These are phyloP conservation scores for Bretziella fagacearum DNA, from an alignment of 2,329 filamentous ascomycete genomes.

Conservation along the genomic window DNA sequence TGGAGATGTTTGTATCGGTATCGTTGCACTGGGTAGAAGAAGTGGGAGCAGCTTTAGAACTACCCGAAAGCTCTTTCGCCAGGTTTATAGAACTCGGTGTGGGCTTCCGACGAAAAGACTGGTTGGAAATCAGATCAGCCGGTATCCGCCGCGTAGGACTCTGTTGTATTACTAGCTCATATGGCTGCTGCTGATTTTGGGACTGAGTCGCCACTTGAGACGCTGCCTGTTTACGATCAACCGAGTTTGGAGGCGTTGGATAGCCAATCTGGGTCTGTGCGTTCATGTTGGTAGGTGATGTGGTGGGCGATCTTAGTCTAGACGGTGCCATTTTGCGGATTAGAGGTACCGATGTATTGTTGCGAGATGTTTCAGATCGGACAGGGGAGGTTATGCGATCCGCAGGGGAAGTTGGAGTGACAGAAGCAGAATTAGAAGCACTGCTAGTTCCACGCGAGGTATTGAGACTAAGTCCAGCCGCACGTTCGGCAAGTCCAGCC, in stretches of 20 bases:
- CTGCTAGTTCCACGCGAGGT: background rate
- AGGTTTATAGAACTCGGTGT: constrained; percentile 20
- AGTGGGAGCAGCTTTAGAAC: background rate
- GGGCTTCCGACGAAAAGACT: constrained; percentile 31
- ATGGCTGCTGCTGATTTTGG: constrained; percentile 1
- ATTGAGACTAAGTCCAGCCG: background rate
- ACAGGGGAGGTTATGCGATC: constrained; percentile 4
- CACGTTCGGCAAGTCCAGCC: background rate
- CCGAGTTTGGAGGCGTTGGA: constrained; percentile 11
- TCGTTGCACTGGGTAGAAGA: background rate
- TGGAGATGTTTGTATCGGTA: constrained; percentile 10
- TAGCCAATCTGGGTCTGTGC: background rate
- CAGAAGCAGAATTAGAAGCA: too few relatives aligned
- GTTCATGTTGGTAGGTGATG: background rate
- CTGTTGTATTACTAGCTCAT: constrained; percentile 6
- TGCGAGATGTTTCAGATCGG: constrained; percentile 6
- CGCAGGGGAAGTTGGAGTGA: background rate
- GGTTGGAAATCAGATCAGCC: constrained; percentile 16
- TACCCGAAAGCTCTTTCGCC: background rate
- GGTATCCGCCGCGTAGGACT: constrained; percentile 4
- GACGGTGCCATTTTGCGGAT: constrained; percentile 13
- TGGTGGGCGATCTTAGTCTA: constrained; percentile 9
- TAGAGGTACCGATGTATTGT: background rate
- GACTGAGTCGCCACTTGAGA: constrained; percentile 16
- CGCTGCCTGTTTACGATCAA: constrained; percentile 16